Percentiles rank a stretch among this genome's conserved stretches.
phyloP scores from a whole-genome alignment of 2,329 filamentous ascomycete genomes.

The Botrytis porri region DNA sequence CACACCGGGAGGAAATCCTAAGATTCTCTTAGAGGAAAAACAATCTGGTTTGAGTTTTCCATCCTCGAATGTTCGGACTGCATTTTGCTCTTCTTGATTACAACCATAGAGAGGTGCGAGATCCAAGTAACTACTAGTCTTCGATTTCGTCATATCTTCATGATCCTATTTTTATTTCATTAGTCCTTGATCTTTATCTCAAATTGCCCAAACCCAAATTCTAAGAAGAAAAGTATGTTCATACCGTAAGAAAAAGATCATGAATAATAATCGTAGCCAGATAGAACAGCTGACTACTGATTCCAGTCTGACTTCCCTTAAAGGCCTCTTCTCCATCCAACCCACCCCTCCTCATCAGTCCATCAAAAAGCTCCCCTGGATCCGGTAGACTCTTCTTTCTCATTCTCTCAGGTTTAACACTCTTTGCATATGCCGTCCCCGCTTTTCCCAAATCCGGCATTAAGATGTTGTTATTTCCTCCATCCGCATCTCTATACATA shows the following conservation, averaged over 20 bases:
- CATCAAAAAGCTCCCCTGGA: slow-evolving; percentile 54
- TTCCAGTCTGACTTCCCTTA: slow-evolving; percentile 40
- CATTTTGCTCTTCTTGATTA: slow-evolving; percentile 33
- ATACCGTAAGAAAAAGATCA: slow-evolving; percentile 43
- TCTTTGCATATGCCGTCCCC: slow-evolving; percentile 62
- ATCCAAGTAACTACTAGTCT: slow-evolving; percentile 44
- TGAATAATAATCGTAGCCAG: slow-evolving; percentile 52
- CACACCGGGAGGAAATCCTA: slow-evolving; percentile 70
- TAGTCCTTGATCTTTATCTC: background rate
- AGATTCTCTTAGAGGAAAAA: slow-evolving; percentile 67
- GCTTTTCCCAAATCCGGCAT: slow-evolving; percentile 64
- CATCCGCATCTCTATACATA: slow-evolving; percentile 62
- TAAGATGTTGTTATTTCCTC: slow-evolving; percentile 50
- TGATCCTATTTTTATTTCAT: background rate
- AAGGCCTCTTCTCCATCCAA: background rate
- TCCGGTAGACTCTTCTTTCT: slow-evolving; percentile 60
- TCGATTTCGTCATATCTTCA: slow-evolving; percentile 12
- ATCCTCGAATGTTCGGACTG: slow-evolving; percentile 57
- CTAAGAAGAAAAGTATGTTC: background rate
- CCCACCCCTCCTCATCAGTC: slow-evolving; percentile 56
- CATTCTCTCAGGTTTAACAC: slow-evolving; percentile 57
- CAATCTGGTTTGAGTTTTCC: slow-evolving; percentile 70
- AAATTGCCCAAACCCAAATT: background rate
- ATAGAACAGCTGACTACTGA: slow-evolving; percentile 48
- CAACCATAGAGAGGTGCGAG: slow-evolving; percentile 45